Evolutionary conservation across 2,329 filamentous ascomycete species (phyloP), one percentile per base, ranked within the genome.

Genomic region (Pseudocercospora cruenta): DNA sequence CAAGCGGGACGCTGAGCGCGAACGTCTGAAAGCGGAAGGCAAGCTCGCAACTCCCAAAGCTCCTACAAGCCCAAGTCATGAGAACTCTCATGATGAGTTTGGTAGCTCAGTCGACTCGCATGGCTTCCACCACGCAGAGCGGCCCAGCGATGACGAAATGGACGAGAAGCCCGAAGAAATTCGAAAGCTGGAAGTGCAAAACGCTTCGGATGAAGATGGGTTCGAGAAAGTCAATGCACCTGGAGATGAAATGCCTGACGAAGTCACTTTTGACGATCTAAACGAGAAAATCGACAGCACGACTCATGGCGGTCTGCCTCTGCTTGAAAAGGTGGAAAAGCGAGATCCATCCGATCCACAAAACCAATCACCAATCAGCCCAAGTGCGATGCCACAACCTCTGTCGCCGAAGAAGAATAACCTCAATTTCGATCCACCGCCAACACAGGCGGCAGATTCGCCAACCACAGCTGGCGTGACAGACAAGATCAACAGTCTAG

Each of bases 201-300:
- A 95, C 73, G 88, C 87, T 16, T 90, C 91, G 12, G 93, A 97
- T 70, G 92, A 95, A 69, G 95, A 98, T 76, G 92, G 92, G 0
- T 98, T 97, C 74, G 95, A 99, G 77, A 93, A 97, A 78, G 94
- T 98, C 9, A 83, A 83, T 54, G 83, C 84, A 24, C 86, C 87
- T 66, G 62, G 66, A 31, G 86, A 93, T 72, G 87, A 87, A 19
- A 60, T 77, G 7, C 75, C 73, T 5, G 76, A 78, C 31, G 91
- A 94, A 67, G 90, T 92, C 59, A 87, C 86, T 1, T 91, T 90
- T 43, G 87, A 91, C 68, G 88, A 91, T 68, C 87, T 91, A 65
- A 85, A 89, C 70, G 88, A 88, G 75, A 83, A 82, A 64, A 77
- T 80, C 22, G 77, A 73, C 53, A 51, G 73, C 63, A 69, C 69